Evolutionary conservation across 768 basidiomycete species (phyloP).

Genomic region (Auriscalpium orientale): DNA sequence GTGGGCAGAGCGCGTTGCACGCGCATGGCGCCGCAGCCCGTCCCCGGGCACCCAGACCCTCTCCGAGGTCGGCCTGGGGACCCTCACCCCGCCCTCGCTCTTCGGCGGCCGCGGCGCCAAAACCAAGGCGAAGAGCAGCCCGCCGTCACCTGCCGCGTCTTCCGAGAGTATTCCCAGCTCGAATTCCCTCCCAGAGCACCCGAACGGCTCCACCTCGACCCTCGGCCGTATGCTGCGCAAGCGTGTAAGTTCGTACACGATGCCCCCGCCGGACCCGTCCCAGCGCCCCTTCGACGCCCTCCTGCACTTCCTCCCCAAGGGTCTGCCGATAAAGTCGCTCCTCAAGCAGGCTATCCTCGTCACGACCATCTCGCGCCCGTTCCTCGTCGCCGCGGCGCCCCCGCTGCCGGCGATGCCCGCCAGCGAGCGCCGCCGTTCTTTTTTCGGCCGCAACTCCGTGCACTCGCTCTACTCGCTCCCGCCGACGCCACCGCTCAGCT

Average conservation of each 20-base stretch:
- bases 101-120: constrained; percentile 4
- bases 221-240: too few relatives aligned
- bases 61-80: constrained; percentile 17
- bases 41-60: constrained; percentile 21
- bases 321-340: constrained; percentile 23
- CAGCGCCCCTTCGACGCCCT: constrained; percentile 33
- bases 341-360: constrained; percentile 34
- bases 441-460: constrained; percentile 6
- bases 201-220: too few relatives aligned
- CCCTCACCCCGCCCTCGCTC: constrained; percentile 19
- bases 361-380: constrained; percentile 31
- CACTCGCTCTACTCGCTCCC: constrained; percentile 15
- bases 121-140: constrained; percentile 1
- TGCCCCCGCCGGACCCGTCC: constrained; percentile 23
- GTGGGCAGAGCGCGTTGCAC: constrained; percentile 33
- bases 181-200: too few relatives aligned
- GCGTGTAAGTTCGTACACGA: background rate
- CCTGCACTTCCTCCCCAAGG: constrained; percentile 28
- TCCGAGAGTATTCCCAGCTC: background rate
- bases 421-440: background rate
- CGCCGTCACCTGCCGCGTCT: background rate
- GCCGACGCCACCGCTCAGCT: constrained; percentile 15
- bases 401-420: constrained; percentile 8
- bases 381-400: constrained; percentile 21
- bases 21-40: constrained; percentile 28